phyloP scores from a whole-genome alignment of 2,329 filamentous ascomycete genomes.

The Fusarium succisae region DNA sequence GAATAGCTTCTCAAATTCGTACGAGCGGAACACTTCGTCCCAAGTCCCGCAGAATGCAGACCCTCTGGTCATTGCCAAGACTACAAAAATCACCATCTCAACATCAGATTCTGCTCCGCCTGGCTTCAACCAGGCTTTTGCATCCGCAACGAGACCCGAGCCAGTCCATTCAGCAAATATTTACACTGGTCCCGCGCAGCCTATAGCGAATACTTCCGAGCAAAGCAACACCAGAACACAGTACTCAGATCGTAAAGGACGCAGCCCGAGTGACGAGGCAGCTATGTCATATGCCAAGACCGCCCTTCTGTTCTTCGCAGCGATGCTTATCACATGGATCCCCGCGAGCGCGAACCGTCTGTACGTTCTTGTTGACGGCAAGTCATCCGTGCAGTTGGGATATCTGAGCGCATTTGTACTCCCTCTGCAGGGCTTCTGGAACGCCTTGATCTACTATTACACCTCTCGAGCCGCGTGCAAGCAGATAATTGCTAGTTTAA shows the following conservation, averaged over 20 bases:
- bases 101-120: neutral
- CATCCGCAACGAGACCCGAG: neutral
- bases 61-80: neutral
- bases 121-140: neutral
- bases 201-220: neutral
- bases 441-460: conserved; percentile 14
- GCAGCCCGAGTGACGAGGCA: neutral
- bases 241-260: neutral
- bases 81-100: conserved; percentile 1
- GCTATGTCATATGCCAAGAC: conserved; percentile 6
- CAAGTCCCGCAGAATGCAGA: neutral
- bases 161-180: conserved; percentile 2
- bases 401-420: conserved; percentile 1
- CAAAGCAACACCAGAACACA: neutral
- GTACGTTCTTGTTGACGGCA: neutral
- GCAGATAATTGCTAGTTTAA: neutral
- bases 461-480: conserved; percentile 6
- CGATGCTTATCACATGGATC: conserved; percentile 11
- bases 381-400: neutral
- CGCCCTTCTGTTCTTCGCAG: conserved; percentile 3
- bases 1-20: neutral
- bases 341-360: conserved; percentile 12
- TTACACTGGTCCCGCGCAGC: neutral
- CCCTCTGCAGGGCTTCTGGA: conserved; percentile 8
- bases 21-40: neutral